Percentiles rank a stretch among this genome's conserved stretches.
Evolutionary conservation across 2,329 filamentous ascomycete species (phyloP).

Genomic region (Ceratocystis variospora): DNA sequence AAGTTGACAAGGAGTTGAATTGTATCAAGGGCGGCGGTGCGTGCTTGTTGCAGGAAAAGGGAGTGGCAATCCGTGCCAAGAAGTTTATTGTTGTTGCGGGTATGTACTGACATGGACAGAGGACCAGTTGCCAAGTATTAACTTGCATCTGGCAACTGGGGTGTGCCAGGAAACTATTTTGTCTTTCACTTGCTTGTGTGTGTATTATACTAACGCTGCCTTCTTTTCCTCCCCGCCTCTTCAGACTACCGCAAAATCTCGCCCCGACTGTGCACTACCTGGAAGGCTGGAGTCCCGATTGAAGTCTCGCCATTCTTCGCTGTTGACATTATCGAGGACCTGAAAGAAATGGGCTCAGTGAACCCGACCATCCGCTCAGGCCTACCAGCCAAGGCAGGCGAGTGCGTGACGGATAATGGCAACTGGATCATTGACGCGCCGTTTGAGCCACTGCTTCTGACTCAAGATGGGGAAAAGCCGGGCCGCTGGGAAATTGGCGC

Average conservation of each 20-base stretch:
- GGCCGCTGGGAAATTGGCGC: conserved; percentile 46
- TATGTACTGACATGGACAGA: conserved; percentile 28
- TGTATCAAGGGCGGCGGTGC: conserved; percentile 96
- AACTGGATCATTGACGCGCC: conserved; percentile 84
- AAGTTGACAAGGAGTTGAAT: conserved; percentile 88
- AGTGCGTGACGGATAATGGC: conserved; percentile 47
- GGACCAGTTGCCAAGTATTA: no score
- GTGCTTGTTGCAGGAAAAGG: conserved; percentile 96
- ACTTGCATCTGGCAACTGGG: background rate
- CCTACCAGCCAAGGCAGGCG: conserved; percentile 63
- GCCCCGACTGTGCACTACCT: conserved; percentile 55
- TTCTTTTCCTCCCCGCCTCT: background rate
- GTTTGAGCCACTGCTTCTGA: conserved; percentile 59
- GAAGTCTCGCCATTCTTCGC: conserved; percentile 82
- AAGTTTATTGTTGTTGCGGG: conserved; percentile 80
- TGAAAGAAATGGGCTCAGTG: conserved; percentile 58
- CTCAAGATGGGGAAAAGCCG: conserved; percentile 35
- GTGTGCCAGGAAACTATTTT: background rate
- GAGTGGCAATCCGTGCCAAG: conserved; percentile 71
- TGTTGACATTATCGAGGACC: conserved; percentile 57
- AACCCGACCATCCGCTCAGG: conserved; percentile 60
- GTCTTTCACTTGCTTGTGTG: background rate
- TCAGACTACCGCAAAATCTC: conserved; percentile 87
- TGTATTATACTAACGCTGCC: background rate
- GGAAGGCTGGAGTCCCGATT: conserved; percentile 70